Evolutionary conservation across 495 filamentous ascomycete genomes (phyloP), one percentile per base, ranked within the genome.

Genomic region (Penicillium fimorum): DNA sequence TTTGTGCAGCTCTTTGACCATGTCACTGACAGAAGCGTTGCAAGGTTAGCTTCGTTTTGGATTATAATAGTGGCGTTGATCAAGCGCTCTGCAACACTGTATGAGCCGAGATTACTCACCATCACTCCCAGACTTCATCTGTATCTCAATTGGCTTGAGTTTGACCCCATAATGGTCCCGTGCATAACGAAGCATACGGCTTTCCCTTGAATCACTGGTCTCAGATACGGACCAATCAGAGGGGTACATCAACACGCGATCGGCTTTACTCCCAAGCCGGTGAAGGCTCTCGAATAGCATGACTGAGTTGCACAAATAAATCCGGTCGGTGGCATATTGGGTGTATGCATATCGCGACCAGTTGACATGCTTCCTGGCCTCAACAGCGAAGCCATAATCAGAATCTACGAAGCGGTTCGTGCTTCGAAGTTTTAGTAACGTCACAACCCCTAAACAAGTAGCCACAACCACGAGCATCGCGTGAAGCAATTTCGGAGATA

Each of bases 241-340:
- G 25, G 84, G 82, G 60, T 85, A 87, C 69, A 87, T 69, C 66
- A 88, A 71, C 17, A 88, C 57, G 6, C 79, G 77, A 53, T 84
- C 80, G 8, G 85, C 79, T 63, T 80, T 79, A 62, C 76, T 82
- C 8, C 73, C 77, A 2, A 85, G 65, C 13, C 76, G 72, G 42
- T 79, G 59, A 9, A 88, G 58, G 17, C 73, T 66, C 58, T 84
- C 82, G 53, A 89, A 82, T 11, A 88, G 66, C 85, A 89, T 87
- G 47, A 89, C 63, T 0, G 84, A 80, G 60, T 87, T 87, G 69
- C 86, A 89, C 2, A 89, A 78, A 69, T 86, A 84, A 7, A 75
- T 67, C 41, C 68, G 71, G 54, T 78, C 75, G 13, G 84, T 86
- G 32, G 81, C 86, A 67, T 87, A 89, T 67, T 83, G 81, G 2